Base-by-base conservation (phyloP, 257 asterid genomes). In the Asclepias syriaca region DNA sequence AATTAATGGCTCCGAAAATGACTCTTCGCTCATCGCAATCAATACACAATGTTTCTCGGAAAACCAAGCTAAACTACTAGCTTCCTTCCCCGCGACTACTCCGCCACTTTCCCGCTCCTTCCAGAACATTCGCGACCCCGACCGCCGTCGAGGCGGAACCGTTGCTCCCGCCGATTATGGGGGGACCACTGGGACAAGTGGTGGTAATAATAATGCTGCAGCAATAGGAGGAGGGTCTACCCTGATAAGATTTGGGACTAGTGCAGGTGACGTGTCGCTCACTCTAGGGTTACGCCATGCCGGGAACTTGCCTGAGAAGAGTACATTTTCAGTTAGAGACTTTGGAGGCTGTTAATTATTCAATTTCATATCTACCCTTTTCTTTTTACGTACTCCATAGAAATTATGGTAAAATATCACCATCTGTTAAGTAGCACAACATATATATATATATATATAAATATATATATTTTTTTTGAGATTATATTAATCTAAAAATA, bases 221-320 rank as follows among this genome's bases (percentile, higher is more conserved):
- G 39, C 3, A 4, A 34, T 34, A 34, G 39, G 77, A 54, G 57
- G 81, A 39, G 95, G 87, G 2, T 78, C 93, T 2, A 83, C 90
- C 65, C 66, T 92, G 6, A 85, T 88, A 53, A 81, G 96, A 80
- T 88, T 90, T 10, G 98, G 98, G 72, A 60, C 93, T 40, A 84
- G 70, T 11, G 56, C 92, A 32, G 97, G 99, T 14, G 99, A 95
- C 50, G 96, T 95, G 22, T 95, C 99, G 18, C 96, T 95, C n/a
- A 91, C 99, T 3, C 76, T 95, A 77, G 99, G 99, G 84, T 85
- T 95, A 53, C 97, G 92, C 45, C 99, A 95, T 75, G 92, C 93
- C 68, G 99, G 97, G 21, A 92, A 95, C 76, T 13, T 89, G 78
- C 96, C 96, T 74, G 97, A 90, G 77, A 92, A 88, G 68, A 85